Conservation (phyloP, 805 yeast species). For the Metschnikowia similis region DNA sequence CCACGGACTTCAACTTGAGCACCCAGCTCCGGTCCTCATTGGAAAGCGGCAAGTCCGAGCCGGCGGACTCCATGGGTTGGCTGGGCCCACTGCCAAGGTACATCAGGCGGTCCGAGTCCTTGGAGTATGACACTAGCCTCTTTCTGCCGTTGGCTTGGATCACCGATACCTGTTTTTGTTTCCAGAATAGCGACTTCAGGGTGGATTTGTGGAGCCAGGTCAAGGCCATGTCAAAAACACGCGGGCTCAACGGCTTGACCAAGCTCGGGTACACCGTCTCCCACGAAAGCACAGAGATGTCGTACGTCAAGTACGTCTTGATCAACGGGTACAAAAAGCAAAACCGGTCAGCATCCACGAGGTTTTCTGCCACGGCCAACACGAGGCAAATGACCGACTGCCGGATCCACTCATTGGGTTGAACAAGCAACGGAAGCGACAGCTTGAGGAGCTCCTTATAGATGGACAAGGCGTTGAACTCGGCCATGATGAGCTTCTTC, state of each 20-base stretch:
- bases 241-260: conserved; percentile 61
- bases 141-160: conserved; percentile 15
- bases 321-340: conserved; percentile 82
- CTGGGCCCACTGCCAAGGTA: conserved; percentile 21
- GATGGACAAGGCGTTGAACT: conserved; percentile 36
- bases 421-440: conserved; percentile 57
- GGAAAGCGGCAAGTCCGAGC: conserved; percentile 37
- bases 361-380: conserved; percentile 54
- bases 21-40: conserved; percentile 70
- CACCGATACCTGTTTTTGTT: conserved; percentile 30
- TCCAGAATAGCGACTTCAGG: conserved; percentile 76
- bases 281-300: conserved; percentile 65
- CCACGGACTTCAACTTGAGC: conserved; percentile 66
- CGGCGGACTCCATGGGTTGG: background rate
- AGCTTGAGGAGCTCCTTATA: conserved; percentile 32
- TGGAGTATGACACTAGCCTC: conserved; percentile 25
- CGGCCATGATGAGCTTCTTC: conserved; percentile 25
- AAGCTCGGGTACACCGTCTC: conserved; percentile 62
- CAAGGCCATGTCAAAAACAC: conserved; percentile 58
- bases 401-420: conserved; percentile 85
- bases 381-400: conserved; percentile 62
- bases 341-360: conserved; percentile 73
- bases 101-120: conserved; percentile 35
- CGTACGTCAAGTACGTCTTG: conserved; percentile 71
- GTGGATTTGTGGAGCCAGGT: conserved; percentile 68